A percentile compares a stretch with the other conserved stretches of the same genome.
Conservation (phyloP, 116 monocot genomes). For the Trichopus zeylanicus region DNA sequence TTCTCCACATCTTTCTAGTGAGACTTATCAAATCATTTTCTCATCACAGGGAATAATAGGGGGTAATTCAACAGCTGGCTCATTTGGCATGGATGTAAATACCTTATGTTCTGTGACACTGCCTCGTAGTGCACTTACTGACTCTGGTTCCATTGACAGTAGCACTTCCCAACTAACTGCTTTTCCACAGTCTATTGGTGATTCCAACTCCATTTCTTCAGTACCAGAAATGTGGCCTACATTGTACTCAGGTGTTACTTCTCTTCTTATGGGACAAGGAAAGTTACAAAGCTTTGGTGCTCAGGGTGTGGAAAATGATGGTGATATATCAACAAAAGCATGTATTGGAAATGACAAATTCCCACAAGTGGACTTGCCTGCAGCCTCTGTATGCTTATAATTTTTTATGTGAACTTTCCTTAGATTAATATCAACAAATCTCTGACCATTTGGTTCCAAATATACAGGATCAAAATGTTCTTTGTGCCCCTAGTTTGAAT, state of each 20-base stretch:
- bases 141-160: slow-evolving; percentile 37
- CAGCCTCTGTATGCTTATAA: slow-evolving; percentile 11
- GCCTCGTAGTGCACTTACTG: slow-evolving; percentile 16
- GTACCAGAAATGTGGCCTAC: slow-evolving; percentile 41
- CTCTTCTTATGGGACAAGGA: slow-evolving; percentile 22
- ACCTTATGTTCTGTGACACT: slow-evolving; percentile 13
- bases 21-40: slow-evolving; percentile 10
- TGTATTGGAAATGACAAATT: slow-evolving; percentile 14
- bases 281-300: slow-evolving; percentile 24
- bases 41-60: slow-evolving; percentile 13
- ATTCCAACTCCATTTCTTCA: slow-evolving; percentile 29
- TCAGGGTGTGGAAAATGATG: slow-evolving; percentile 27
- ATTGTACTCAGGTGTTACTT: slow-evolving; percentile 25
- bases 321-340: slow-evolving; percentile 20
- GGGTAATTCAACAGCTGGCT: slow-evolving; percentile 15
- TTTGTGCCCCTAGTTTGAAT: slow-evolving; percentile 10
- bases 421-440: background rate
- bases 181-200: slow-evolving; percentile 31
- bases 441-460: background rate
- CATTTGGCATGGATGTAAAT: slow-evolving; percentile 36
- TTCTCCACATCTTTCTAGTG: slow-evolving; percentile 5
- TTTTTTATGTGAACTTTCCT: too few species aligned
- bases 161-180: slow-evolving; percentile 27
- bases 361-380: slow-evolving; percentile 10
- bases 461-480: slow-evolving; percentile 34